phyloP scores from a whole-genome alignment of 2,329 filamentous ascomycete genomes.

The Fusarium falciforme region DNA sequence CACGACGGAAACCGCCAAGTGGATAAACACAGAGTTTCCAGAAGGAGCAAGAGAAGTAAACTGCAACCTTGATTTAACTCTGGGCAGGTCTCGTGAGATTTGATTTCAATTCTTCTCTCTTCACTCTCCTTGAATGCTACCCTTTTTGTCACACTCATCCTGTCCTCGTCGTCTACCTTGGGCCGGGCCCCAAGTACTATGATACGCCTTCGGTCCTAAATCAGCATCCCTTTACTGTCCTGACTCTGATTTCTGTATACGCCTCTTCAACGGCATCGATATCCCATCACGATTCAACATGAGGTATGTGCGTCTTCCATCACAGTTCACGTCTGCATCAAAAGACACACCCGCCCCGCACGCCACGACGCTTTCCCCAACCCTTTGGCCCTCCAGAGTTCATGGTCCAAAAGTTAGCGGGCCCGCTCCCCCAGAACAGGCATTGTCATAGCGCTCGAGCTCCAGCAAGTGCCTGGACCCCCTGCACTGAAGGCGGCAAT shows the following conservation, averaged over 20 bases:
- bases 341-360: slow-evolving; percentile 16
- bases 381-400: not conserved
- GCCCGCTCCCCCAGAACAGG: slow-evolving; percentile 18
- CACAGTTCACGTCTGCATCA: slow-evolving; percentile 1
- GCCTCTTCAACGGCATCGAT: not conserved
- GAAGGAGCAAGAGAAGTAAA: not conserved
- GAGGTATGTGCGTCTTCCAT: slow-evolving; percentile 28
- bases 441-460: slow-evolving; percentile 1
- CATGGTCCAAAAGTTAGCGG: slow-evolving; percentile 23
- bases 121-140: not conserved
- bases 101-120: not conserved
- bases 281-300: slow-evolving; percentile 8
- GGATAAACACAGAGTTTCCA: not conserved
- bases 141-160: not conserved
- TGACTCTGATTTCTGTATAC: not conserved
- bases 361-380: slow-evolving; percentile 17
- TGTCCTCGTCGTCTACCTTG: not conserved
- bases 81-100: not conserved
- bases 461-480: slow-evolving; percentile 25
- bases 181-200: not conserved
- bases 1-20: slow-evolving; percentile 3
- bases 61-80: not conserved
- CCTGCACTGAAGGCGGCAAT: slow-evolving; percentile 22
- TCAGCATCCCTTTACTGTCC: not conserved
- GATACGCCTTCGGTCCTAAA: not conserved